These are phyloP conservation scores for Fonsecaea erecta DNA, from an alignment of 2,329 filamentous ascomycete genomes.

Conservation along the genomic window DNA sequence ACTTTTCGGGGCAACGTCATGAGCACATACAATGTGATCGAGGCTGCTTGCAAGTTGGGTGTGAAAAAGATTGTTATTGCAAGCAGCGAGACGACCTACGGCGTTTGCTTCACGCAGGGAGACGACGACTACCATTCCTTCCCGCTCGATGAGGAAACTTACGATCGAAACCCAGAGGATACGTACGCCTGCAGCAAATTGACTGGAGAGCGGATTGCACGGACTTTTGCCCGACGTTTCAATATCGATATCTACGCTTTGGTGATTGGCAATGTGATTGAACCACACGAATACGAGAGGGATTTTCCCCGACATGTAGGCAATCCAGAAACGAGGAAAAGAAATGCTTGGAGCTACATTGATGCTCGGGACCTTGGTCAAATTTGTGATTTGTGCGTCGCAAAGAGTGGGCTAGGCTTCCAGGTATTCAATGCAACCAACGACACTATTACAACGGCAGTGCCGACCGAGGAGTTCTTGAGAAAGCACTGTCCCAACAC, in stretches of 20 bases:
- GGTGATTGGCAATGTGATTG: slow-evolving; percentile 65
- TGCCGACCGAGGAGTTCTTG: slow-evolving; percentile 59
- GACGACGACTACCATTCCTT: slow-evolving; percentile 62
- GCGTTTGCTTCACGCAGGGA: slow-evolving; percentile 65
- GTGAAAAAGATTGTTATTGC: slow-evolving; percentile 67
- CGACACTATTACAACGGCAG: slow-evolving; percentile 61
- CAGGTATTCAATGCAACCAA: slow-evolving; percentile 70
- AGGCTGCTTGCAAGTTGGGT: slow-evolving; percentile 65
- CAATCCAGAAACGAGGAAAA: slow-evolving; percentile 57
- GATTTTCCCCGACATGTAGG: slow-evolving; percentile 59
- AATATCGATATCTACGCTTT: slow-evolving; percentile 63
- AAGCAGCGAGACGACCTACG: slow-evolving; percentile 64
- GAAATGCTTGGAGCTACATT: slow-evolving; percentile 67
- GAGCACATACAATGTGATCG: slow-evolving; percentile 66
- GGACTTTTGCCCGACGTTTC: slow-evolving; percentile 62
- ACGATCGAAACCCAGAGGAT: slow-evolving; percentile 65
- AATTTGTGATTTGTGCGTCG: slow-evolving; percentile 61
- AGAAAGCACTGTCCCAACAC: slow-evolving; percentile 55
- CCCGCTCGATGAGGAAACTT: slow-evolving; percentile 61
- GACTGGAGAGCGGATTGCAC: slow-evolving; percentile 61
- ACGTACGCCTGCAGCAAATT: slow-evolving; percentile 66
- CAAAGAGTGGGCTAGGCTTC: slow-evolving; percentile 62
- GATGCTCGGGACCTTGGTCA: slow-evolving; percentile 66
- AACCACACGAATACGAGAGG: slow-evolving; percentile 63
- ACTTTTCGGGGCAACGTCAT: slow-evolving; percentile 61